Percentiles rank a stretch among this genome's conserved stretches.
These are phyloP conservation scores for Rhodosporidiobolus sp. DNA, from an alignment of 768 basidiomycete species.

Conservation along the genomic window DNA sequence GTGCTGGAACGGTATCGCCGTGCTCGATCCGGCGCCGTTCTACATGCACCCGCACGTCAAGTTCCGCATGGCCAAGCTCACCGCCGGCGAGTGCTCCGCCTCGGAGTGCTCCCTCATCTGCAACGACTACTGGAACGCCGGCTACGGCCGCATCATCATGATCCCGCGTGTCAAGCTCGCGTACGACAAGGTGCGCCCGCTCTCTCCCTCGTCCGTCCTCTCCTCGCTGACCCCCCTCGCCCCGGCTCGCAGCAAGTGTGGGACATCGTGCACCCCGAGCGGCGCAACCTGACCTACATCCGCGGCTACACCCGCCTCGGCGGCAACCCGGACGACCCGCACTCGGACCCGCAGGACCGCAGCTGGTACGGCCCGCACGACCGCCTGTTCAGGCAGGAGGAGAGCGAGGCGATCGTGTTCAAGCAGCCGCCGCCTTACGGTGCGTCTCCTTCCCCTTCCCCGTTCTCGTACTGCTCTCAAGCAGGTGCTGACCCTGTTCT, in stretches of 20 bases:
- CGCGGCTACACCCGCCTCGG: conserved; percentile 90
- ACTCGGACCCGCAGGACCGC: conserved; percentile 95
- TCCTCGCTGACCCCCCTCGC: background rate
- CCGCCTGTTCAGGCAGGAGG: conserved; percentile 83
- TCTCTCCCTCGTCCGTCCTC: background rate
- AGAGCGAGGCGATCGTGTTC: conserved; percentile 73
- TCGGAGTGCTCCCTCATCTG: conserved; percentile 94
- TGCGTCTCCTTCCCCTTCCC: conserved; percentile 52
- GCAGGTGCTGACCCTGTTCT: background rate
- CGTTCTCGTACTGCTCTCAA: background rate
- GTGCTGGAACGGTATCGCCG: conserved; percentile 97
- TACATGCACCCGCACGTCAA: conserved; percentile 84
- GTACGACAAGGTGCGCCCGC: conserved; percentile 70
- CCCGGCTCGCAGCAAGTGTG: conserved; percentile 70
- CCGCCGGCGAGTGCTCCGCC: conserved; percentile 87
- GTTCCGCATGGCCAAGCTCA: conserved; percentile 91
- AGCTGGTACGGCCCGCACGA: conserved; percentile 98
- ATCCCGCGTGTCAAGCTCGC: conserved; percentile 94
- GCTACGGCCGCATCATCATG: conserved; percentile 96
- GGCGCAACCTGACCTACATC: conserved; percentile 92
- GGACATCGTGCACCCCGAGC: conserved; percentile 85
- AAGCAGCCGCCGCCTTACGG: conserved; percentile 77
- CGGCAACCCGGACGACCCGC: conserved; percentile 92
- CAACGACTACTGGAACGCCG: conserved; percentile 96
- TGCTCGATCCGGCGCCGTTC: conserved; percentile 92